Evolutionary conservation across 177 flowering plant species (phyloP), one percentile per base, ranked within the genome.

Genomic region (Tripterygium wilfordii): DNA sequence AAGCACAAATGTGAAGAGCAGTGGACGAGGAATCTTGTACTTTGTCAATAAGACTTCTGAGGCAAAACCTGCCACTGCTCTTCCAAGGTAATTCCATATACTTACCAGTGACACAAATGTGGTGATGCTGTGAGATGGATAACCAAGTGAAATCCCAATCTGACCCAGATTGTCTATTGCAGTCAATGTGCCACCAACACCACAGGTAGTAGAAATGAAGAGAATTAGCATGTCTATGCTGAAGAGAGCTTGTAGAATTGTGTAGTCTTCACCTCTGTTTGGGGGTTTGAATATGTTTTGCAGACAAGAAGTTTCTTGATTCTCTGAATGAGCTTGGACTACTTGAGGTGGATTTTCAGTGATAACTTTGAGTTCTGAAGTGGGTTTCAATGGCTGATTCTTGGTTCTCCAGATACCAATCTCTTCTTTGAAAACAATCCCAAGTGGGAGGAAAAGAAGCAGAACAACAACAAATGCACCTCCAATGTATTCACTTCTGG

Each of bases 91-190:
- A 22, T 60, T 71, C 76, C 76, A 71, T 12, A 71, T 61, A 57
- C 76, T 71, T 23, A 66, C 58, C 0, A 71, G 59, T 9, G 76
- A 67, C 6, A 71, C 61, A 28, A 67, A 71, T 1, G 71, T 63
- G 57, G 49, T 49, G 5, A 54, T 58, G 36, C 49, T 64, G 5
- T 24, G 22, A 0, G 20, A 15, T 1, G 63, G 61, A 45, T 71
- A 71, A 6, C 66, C 64, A 1, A 67, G 43, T 3, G 76, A 63
- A 8, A 27, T 49, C 5, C 76, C 76, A 22, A 71, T 71, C 38
- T 71, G 76, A 8, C 76, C 76, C 12, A 66, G 14, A 38, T 65
- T 67, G 60, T 67, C 71, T 13, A 65, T 56, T 1, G 67, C 60
- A 7, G 68, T 70, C 10, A 70, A 39, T 8, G 56, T 65, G 36